Base-by-base conservation (phyloP, 768 basidiomycete species). In the Lactifluus volemus region DNA sequence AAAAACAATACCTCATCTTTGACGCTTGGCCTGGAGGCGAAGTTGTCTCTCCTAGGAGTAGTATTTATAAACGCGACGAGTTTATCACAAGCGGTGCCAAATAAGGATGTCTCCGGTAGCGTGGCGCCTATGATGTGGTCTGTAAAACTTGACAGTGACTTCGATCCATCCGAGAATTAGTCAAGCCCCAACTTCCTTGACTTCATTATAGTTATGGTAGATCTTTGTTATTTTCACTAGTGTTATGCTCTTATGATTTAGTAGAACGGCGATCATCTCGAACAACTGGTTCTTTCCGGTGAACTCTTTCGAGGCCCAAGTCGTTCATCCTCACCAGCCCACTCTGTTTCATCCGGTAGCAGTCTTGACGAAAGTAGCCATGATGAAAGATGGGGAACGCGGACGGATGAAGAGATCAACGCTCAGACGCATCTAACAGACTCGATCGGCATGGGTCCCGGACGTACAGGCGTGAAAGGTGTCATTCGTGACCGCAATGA, bases 391-490 rank as follows among this genome's bases (percentile, higher is more conserved):
- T 77, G 41, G 49, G 25, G 49, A 9, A 49, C 32, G 7, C 49
- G 19, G 8, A 17, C 17, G 3, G 49, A 53, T 19, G 76, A 79
- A 61, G 78, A 78, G 59, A 78, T 77, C 41, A 77, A 81, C 64
- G 59, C 75, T 67, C 78, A 55, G 71, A 75, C 67, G 60, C 63
- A 56, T 8, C 72, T 73, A 61, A 69, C 75, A 51, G 82, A 86
- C 57, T 84, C 85, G 12, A 89, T 92, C 53, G 89, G 91, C 9
- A 88, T 92, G 86, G 88, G 86, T 4, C 88, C 88, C 10, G 90
- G 90, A 4, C 78, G 91, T 30, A 93, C 91, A 5, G 91, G 91
- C 21, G 91, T 92, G 50, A 93, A 93, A 66, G 90, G 91, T 29
- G 91, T 93, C 60, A 88, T 93, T 59, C 81, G 89, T 30, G 91